A percentile compares a stretch with the other conserved stretches of the same genome.
Conservation (phyloP, 2,329 filamentous ascomycete genomes). For the Sphaerulina vaccinii region DNA sequence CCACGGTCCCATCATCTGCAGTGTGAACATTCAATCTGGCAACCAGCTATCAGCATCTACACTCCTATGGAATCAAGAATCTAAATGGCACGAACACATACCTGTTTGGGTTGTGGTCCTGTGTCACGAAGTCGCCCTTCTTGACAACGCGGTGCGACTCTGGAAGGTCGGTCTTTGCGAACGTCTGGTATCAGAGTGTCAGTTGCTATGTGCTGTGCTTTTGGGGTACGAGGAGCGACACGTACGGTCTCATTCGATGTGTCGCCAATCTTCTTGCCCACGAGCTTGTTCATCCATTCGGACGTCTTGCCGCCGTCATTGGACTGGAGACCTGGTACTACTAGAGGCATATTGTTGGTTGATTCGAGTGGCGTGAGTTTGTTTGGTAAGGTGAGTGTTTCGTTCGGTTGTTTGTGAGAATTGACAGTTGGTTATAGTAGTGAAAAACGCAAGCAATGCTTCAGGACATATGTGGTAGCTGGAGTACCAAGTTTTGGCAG, state of each 20-base stretch:
- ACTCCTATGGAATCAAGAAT: background rate
- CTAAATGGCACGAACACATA: slow-evolving; percentile 13
- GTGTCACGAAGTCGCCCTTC: slow-evolving; percentile 47
- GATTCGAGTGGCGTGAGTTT: background rate
- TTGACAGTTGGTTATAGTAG: background rate
- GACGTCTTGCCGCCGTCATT: slow-evolving; percentile 40
- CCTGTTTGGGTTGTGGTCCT: slow-evolving; percentile 50
- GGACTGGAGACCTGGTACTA: slow-evolving; percentile 49
- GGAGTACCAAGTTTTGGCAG: slow-evolving; percentile 5
- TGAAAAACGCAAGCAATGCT: background rate
- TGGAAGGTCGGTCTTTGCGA: slow-evolving; percentile 51
- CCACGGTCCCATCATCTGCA: slow-evolving; percentile 49
- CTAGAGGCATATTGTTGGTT: slow-evolving; percentile 48
- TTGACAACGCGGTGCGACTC: slow-evolving; percentile 49
- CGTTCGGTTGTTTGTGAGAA: background rate
- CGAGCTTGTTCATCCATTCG: slow-evolving; percentile 50
- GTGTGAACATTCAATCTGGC: slow-evolving; percentile 50
- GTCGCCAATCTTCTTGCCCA: slow-evolving; percentile 54
- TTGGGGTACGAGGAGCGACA: slow-evolving; percentile 1
- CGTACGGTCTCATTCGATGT: slow-evolving; percentile 45
- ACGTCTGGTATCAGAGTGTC: slow-evolving; percentile 41
- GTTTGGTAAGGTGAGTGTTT: background rate
- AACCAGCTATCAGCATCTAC: background rate
- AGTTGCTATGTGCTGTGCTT: background rate
- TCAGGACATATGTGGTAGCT: background rate